Conservation (phyloP, 225 moss, liverwort and hornwort species). For the Marchantia paleacea region DNA sequence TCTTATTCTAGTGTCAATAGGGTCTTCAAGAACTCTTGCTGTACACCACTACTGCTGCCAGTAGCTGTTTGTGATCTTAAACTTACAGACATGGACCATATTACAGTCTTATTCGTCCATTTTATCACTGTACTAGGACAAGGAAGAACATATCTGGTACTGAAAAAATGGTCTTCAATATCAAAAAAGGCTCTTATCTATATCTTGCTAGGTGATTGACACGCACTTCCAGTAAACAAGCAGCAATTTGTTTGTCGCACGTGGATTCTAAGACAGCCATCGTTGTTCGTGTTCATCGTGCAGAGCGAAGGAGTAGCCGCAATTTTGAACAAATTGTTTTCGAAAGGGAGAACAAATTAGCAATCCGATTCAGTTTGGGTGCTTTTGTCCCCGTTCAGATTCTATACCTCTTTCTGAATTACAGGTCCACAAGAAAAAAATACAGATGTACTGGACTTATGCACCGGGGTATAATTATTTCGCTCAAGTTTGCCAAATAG, state of each 20-base stretch:
- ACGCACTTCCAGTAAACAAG: background rate
- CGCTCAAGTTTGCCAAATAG: too few species aligned
- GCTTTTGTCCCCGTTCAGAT: too few species aligned
- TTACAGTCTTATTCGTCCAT: background rate
- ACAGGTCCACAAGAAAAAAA: too few species aligned
- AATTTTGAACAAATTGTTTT: too few species aligned
- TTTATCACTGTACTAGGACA: too few species aligned
- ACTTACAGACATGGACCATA: background rate
- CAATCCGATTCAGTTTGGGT: too few species aligned
- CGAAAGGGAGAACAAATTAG: too few species aligned
- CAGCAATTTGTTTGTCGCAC: background rate
- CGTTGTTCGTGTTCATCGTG: background rate
- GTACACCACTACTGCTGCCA: too few species aligned
- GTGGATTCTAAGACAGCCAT: background rate
- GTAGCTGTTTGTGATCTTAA: background rate
- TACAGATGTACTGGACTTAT: too few species aligned
- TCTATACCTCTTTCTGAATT: too few species aligned
- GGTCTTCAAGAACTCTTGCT: background rate
- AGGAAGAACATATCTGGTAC: background rate
- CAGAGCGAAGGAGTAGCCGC: conserved; percentile 12
- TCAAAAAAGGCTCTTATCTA: background rate
- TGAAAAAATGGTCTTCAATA: background rate
- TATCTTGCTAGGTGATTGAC: background rate
- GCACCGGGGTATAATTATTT: too few species aligned
- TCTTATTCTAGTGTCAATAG: background rate